A percentile compares a stretch with the other conserved stretches of the same genome.
These are phyloP conservation scores for Penstemon barbatus DNA, from an alignment of 257 asterid genomes.

Conservation along the genomic window DNA sequence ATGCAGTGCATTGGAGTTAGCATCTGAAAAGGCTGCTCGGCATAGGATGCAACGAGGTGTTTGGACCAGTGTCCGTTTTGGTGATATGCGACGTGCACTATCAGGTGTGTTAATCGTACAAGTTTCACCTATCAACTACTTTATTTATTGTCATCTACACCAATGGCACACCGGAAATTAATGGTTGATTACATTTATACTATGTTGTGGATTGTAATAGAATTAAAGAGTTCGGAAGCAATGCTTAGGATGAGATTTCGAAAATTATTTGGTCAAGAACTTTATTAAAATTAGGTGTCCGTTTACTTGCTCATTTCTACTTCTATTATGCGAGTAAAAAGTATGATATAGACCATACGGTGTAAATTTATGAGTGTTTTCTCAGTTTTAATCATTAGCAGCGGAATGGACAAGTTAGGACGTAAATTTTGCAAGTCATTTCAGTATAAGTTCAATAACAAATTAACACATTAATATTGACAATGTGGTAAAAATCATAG, in stretches of 20 bases:
- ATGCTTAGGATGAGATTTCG: not conserved
- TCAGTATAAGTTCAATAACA: no score
- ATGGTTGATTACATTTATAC: slow-evolving; percentile 1
- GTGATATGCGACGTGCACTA: slow-evolving; percentile 87
- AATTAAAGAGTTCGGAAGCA: slow-evolving; percentile 13
- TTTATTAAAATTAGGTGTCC: no score
- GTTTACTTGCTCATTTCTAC: no score
- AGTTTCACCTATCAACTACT: slow-evolving; percentile 8
- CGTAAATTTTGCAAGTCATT: no score
- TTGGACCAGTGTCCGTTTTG: slow-evolving; percentile 84
- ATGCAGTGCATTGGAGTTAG: slow-evolving; percentile 64
- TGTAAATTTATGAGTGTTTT: no score
- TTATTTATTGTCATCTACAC: slow-evolving; percentile 14
- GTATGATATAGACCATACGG: no score
- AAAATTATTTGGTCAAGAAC: not conserved
- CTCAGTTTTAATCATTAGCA: no score
- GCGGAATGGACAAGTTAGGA: no score
- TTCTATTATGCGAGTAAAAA: no score
- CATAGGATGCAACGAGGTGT: slow-evolving; percentile 86
- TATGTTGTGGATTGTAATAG: not conserved
- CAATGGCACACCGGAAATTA: slow-evolving; percentile 6
- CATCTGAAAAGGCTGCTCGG: slow-evolving; percentile 87
- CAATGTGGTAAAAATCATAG: no score
- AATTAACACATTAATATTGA: no score
- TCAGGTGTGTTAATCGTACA: slow-evolving; percentile 45